Evolutionary conservation across 768 basidiomycete genomes (phyloP), one percentile per base, ranked within the genome.

Genomic region (Sistotremastrum niveocremeum): DNA sequence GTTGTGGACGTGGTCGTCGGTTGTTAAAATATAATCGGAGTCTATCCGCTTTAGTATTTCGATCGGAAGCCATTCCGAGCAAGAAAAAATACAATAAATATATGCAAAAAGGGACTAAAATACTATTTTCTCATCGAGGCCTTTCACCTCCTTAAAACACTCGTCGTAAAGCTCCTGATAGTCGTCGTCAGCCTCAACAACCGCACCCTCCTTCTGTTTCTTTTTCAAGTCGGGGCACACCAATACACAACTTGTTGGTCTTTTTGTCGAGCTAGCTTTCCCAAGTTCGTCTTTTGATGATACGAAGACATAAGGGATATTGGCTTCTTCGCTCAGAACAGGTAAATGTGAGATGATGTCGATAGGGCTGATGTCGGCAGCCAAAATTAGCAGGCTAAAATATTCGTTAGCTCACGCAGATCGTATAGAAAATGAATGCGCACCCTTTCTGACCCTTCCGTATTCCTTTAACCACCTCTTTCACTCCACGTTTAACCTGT

Each of bases 291-390:
- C 95, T 60, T 94, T 95, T 3, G 86, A 91, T 2, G 81, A 58
- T 9, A 93, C 84, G 59, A 89, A 93, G 42, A 91, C 72, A 58
- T 91, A 94, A 1, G 90, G 90, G 60, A 90, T 81, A 35, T 79
- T 71, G 7, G 89, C 84, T 61, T 99, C 95, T 68, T 99, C 95
- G 41, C 87, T 83, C 59, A 99, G 70, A 7, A 97, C 70, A 4
- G 95, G 95, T 43, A 99, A 71, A 66, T 98, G 95, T 34, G 93
- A 93, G 56, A 98, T 91, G 54, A 99, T 95, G 67, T 99, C 95
- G 57, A 98, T 84, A 7, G 95, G 95, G 50, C 87, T 94, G 61
- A 98, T 98, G 64, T 98, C 94, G 36, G 84, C 91, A 4, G 95
- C 95, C 49, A 99, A 78, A 47, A 99, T 67, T 32, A 99, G 76